Percentiles rank a stretch among this genome's conserved stretches.
Evolutionary conservation across 768 basidiomycete genomes (phyloP).

Genomic region (Collybia sordida): DNA sequence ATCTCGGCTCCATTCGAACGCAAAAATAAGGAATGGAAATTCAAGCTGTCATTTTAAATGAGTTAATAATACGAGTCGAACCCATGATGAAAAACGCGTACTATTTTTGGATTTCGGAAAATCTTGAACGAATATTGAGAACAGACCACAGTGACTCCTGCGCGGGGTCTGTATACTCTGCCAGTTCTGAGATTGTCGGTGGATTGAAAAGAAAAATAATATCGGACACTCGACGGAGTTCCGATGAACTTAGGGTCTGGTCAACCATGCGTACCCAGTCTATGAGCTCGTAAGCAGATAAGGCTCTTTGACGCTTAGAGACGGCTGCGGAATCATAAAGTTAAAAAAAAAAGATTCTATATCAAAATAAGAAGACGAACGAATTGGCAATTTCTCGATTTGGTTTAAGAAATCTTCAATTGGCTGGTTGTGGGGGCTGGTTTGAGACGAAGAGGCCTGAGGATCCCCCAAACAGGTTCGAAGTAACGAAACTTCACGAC

Average conservation of each 20-base stretch:
- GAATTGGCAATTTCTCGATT: conserved; percentile 40
- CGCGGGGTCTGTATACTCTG: conserved; percentile 43
- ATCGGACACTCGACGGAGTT: conserved; percentile 39
- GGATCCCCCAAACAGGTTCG: conserved; percentile 29
- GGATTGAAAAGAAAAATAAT: conserved; percentile 41
- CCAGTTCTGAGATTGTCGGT: conserved; percentile 40
- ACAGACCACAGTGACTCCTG: conserved; percentile 42
- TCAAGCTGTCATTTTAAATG: conserved; percentile 5
- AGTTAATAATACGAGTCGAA: background rate
- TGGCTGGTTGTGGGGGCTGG: conserved; percentile 13
- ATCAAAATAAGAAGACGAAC: conserved; percentile 36
- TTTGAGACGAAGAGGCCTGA: background rate
- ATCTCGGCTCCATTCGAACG: conserved; percentile 26
- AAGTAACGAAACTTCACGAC: conserved; percentile 45
- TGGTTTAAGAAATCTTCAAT: conserved; percentile 44
- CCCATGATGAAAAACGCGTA: conserved; percentile 5
- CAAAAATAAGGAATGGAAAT: conserved; percentile 48
- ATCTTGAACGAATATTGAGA: conserved; percentile 22
- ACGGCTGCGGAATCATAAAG: background rate
- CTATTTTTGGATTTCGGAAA: conserved; percentile 16
- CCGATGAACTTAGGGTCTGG: conserved; percentile 26
- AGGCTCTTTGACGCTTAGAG: conserved; percentile 29
- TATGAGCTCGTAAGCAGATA: conserved; percentile 55
- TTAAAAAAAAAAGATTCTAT: background rate
- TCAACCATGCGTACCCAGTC: conserved; percentile 59